Evolutionary conservation across 148 eudicot species (phyloP).

Genomic region (Rhododendron griersonianum): DNA sequence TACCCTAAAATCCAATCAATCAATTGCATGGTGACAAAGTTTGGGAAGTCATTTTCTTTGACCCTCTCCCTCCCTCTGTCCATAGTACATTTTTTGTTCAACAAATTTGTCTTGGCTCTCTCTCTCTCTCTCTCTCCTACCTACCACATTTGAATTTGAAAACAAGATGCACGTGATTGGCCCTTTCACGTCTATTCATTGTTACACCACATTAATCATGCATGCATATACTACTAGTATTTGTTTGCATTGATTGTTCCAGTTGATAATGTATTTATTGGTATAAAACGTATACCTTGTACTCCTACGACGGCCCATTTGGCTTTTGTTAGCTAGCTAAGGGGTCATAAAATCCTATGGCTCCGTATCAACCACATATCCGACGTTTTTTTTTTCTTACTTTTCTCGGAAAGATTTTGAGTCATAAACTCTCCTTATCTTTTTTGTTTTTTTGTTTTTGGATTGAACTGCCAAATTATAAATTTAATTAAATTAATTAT

Average conservation of each 20-base stretch:
- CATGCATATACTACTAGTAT: background rate
- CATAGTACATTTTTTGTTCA: background rate
- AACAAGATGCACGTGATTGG: background rate
- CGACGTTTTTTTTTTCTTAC: too few relatives aligned
- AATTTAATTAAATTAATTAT: too few relatives aligned
- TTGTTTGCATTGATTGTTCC: too few relatives aligned
- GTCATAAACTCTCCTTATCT: too few relatives aligned
- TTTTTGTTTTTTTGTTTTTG: too few relatives aligned
- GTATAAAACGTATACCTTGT: too few relatives aligned
- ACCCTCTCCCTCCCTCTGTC: background rate
- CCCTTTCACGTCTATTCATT: background rate
- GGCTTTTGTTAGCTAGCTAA: background rate
- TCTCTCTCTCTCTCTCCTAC: background rate
- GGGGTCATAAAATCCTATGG: too few relatives aligned
- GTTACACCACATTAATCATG: background rate
- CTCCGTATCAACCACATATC: background rate
- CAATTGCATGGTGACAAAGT: background rate
- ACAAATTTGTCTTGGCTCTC: background rate
- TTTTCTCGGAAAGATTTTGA: too few relatives aligned
- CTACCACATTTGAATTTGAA: background rate
- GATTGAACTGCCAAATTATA: too few relatives aligned
- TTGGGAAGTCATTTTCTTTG: background rate
- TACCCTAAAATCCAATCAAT: conserved; percentile 3
- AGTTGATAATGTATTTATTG: too few relatives aligned
- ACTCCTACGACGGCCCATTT: background rate